Conservation (phyloP, 2,329 filamentous ascomycete genomes). For the Chaetomiaceae sp. region DNA sequence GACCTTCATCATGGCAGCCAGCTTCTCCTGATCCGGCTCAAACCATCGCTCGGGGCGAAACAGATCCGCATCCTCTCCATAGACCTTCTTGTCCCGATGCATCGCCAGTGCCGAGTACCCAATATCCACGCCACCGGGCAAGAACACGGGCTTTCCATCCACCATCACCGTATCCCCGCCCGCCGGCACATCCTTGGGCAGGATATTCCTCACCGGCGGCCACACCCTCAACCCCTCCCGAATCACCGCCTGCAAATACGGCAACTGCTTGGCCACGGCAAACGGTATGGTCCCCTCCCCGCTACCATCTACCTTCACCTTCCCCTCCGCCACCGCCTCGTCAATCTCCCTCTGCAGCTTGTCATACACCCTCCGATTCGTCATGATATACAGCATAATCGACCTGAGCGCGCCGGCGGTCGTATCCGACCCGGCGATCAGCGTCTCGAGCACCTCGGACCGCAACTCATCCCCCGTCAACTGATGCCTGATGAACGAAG, state of each 20-base stretch:
- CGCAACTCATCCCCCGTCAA: conserved; percentile 26
- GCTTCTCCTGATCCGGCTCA: conserved; percentile 29
- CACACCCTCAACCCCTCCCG: conserved; percentile 37
- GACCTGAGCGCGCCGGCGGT: conserved; percentile 16
- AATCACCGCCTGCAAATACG: conserved; percentile 38
- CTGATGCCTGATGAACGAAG: conserved; percentile 30
- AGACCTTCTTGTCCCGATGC: conserved; percentile 30
- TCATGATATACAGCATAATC: conserved; percentile 19
- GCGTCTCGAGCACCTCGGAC: conserved; percentile 16
- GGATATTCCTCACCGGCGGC: conserved; percentile 29
- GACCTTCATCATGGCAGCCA: conserved; percentile 31
- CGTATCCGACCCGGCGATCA: conserved; percentile 23
- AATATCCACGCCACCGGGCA: conserved; percentile 38
- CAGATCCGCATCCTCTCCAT: conserved; percentile 35
- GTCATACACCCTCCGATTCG: conserved; percentile 15
- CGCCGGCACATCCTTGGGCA: conserved; percentile 29
- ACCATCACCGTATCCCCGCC: conserved; percentile 31
- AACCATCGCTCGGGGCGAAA: conserved; percentile 48
- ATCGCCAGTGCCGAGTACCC: conserved; percentile 35
- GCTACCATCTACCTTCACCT: not conserved
- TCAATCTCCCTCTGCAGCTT: conserved; percentile 23
- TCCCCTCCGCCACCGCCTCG: conserved; percentile 2
- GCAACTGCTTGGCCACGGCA: conserved; percentile 27
- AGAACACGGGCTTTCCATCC: conserved; percentile 30
- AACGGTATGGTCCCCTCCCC: conserved; percentile 7